Base-by-base conservation (phyloP, 768 basidiomycete species). In the Hydnum rufescens region DNA sequence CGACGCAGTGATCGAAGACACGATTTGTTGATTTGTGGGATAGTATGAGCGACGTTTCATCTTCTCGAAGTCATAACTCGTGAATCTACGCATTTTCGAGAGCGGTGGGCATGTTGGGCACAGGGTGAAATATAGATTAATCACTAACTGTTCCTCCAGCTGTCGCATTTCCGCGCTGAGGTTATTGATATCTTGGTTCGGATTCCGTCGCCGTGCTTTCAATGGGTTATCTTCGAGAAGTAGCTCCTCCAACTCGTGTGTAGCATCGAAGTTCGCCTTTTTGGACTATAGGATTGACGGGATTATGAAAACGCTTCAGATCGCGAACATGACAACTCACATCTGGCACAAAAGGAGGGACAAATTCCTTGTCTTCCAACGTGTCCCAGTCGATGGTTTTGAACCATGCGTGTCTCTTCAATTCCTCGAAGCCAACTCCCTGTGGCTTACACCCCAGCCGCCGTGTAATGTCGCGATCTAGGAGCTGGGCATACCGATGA, bases 201-300 rank as follows among this genome's bases (percentile, higher is more conserved):
- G 80, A 64, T 93, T 96, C 49, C 93, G 77, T 56, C 83, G 80
- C 62, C 88, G 81, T 5, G 93, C 92, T 63, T 96, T 96, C 52
- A 99, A 71, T 42, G 93, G 93, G 60, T 97, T 96, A 62, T 96
- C 92, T 65, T 99, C 93, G 18, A 99, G 68, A 6, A 99, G 66
- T 22, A 99, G 71, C 66, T 99, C 93, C 62, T 99, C 93, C 32
- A 99, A 69, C 65, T 99, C 93, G 61, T 97, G 92, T 8, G 93
- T 96, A 26, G 93, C 92, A 63, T 99, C 93, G 62, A 99, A 99
- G 65, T 99, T 96, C 29, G 93, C 89, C 66, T 95, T 95, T 70
- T 96, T 97, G n/a, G 81, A 80, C 92, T 97, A 61, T 32, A 8
- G 47, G 42, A 23, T 30, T 13, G 13, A 22, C 52, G 19, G 31